phyloP scores from a whole-genome alignment of 78 protist genomes.

The Protostelium mycophagum region DNA sequence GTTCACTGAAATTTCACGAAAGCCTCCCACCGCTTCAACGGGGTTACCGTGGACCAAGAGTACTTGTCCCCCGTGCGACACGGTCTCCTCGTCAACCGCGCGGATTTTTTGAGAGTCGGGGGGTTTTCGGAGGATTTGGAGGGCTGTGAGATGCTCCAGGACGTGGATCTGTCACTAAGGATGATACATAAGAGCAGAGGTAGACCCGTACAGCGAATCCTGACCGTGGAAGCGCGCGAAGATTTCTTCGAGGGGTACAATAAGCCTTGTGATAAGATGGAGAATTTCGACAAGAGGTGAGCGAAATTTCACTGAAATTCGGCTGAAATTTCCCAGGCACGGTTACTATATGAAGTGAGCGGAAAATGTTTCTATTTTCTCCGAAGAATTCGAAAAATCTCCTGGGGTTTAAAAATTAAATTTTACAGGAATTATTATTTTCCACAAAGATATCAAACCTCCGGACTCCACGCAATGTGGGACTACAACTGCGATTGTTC shows the following conservation, averaged over 20 bases:
- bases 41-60: neutral
- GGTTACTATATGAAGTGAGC: neutral
- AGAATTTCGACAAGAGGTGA: neutral
- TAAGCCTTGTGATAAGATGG: neutral
- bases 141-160: neutral
- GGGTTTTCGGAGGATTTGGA: neutral
- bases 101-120: neutral
- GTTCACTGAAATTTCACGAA: neutral
- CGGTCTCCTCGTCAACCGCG: neutral
- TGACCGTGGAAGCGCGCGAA: neutral
- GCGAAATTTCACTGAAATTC: too few relatives aligned
- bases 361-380: neutral
- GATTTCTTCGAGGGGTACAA: neutral
- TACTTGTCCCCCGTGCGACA: neutral
- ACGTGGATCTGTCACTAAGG: neutral
- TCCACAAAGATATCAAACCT: neutral
- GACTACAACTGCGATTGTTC: neutral
- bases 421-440: neutral
- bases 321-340: neutral
- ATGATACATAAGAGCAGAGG: neutral
- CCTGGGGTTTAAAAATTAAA: neutral
- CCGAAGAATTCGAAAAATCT: neutral
- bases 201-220: neutral
- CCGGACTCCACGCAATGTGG: neutral
- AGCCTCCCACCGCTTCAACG: neutral